Conservation (phyloP, 1,284 basidiomycete species). For the Fomitopsis betulina region DNA sequence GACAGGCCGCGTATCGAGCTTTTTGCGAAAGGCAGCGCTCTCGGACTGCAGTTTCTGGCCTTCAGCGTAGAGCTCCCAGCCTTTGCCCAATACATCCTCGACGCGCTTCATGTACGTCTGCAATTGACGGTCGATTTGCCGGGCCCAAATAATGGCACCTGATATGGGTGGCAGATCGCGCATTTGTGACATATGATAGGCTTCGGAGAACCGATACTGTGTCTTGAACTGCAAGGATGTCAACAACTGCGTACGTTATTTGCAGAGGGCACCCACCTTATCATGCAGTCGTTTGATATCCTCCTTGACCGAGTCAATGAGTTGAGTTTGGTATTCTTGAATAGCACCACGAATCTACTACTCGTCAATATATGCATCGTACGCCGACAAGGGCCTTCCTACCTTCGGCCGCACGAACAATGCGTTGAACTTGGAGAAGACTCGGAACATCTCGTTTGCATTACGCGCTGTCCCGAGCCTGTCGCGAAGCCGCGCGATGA, state of each 20-base stretch:
- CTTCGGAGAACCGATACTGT: constrained; percentile 92
- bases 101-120: constrained; percentile 99
- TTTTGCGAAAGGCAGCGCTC: constrained; percentile 88
- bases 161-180: constrained; percentile 96
- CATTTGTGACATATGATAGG: constrained; percentile 98
- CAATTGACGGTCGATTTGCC: constrained; percentile 96
- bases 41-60: constrained; percentile 96
- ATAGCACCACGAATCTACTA: constrained; percentile 89
- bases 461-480: constrained; percentile 94
- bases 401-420: constrained; percentile 98
- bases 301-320: constrained; percentile 97
- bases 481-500: constrained; percentile 91
- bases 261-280: constrained; percentile 48
- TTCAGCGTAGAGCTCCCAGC: constrained; percentile 99
- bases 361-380: too few species aligned
- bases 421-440: constrained; percentile 98
- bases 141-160: constrained; percentile 97
- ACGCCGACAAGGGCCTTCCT: constrained; percentile 9
- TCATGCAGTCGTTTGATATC: constrained; percentile 95
- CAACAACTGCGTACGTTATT: constrained; percentile 1
- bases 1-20: constrained; percentile 90
- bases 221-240: constrained; percentile 69
- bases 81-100: constrained; percentile 96
- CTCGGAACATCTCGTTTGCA: constrained; percentile 99
- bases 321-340: constrained; percentile 97